Evolutionary conservation across 1,284 basidiomycete genomes (phyloP).

Genomic region (Polyporus tsugae): DNA sequence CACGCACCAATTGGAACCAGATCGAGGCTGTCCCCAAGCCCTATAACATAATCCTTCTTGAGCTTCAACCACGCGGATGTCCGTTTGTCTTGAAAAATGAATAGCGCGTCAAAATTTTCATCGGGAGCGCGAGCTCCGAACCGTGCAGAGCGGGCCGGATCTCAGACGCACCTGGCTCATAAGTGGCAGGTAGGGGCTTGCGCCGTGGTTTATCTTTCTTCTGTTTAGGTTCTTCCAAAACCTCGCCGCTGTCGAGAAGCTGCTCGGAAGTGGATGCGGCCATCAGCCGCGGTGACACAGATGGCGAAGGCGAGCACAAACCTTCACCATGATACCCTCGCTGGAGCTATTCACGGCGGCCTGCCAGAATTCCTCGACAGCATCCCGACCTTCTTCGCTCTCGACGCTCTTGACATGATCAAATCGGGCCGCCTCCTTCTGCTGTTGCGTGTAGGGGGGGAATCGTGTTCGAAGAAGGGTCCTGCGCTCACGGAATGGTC

Average conservation of each 20-base stretch:
- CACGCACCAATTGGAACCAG: constrained; percentile 79
- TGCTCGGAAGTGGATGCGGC: constrained; percentile 44
- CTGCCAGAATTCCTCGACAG: constrained; percentile 83
- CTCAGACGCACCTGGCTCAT: constrained; percentile 74
- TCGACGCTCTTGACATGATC: constrained; percentile 83
- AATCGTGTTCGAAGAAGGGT: constrained; percentile 68
- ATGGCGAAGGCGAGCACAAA: constrained; percentile 43
- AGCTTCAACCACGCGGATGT: constrained; percentile 62
- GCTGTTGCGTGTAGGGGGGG: constrained; percentile 56
- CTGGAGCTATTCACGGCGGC: constrained; percentile 83
- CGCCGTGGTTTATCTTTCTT: constrained; percentile 54
- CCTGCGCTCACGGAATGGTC: constrained; percentile 80
- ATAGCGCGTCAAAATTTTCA: constrained; percentile 25
- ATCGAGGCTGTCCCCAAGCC: constrained; percentile 76
- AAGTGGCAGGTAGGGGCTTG: constrained; percentile 86
- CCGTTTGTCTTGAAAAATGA: constrained; percentile 66
- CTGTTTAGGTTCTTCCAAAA: constrained; percentile 46
- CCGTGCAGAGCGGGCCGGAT: constrained; percentile 16
- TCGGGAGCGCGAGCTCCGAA: constrained; percentile 16
- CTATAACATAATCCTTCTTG: constrained; percentile 87
- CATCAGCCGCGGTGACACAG: constrained; percentile 22
- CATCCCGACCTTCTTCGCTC: constrained; percentile 68
- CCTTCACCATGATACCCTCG: constrained; percentile 96
- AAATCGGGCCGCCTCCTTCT: constrained; percentile 69
- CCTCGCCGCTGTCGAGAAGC: constrained; percentile 65